These are phyloP conservation scores for Oenanthe javanica DNA, from an alignment of 140 eudicot species.

Conservation along the genomic window DNA sequence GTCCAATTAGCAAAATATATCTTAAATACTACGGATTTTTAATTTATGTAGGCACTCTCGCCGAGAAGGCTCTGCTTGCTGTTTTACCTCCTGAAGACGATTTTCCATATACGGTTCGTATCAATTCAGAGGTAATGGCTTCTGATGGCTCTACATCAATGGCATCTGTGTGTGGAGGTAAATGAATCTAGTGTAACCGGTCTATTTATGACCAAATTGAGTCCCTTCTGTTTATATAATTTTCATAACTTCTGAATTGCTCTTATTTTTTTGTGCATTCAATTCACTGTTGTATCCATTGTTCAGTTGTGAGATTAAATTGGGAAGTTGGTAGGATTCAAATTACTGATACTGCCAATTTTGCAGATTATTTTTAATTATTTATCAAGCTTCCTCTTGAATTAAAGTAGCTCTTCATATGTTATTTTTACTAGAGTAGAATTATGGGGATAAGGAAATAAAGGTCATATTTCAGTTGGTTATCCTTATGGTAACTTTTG, in stretches of 20 bases:
- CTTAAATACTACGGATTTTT: neutral
- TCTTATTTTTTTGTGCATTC: neutral
- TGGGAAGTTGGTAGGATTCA: neutral
- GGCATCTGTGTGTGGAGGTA: conserved; percentile 99
- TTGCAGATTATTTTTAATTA: neutral
- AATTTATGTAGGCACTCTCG: conserved; percentile 68
- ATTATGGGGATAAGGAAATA: neutral
- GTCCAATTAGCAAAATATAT: neutral
- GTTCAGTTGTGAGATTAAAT: neutral
- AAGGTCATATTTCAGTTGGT: neutral
- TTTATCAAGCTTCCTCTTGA: neutral
- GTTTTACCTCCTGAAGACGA: conserved; percentile 82
- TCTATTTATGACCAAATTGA: neutral
- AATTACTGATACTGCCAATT: neutral
- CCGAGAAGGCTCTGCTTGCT: conserved; percentile 94
- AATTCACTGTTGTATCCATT: neutral
- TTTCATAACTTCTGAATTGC: neutral
- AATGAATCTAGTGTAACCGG: conserved; percentile 6
- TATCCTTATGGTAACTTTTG: neutral
- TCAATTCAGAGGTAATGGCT: conserved; percentile 97
- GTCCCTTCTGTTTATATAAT: neutral
- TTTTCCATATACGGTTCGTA: conserved; percentile 70
- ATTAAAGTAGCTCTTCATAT: neutral
- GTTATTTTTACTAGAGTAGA: neutral
- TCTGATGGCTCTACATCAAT: conserved; percentile 99